Evolutionary conservation across 129 eudicot species (phyloP).

Genomic region (Artemisia tridentata): DNA sequence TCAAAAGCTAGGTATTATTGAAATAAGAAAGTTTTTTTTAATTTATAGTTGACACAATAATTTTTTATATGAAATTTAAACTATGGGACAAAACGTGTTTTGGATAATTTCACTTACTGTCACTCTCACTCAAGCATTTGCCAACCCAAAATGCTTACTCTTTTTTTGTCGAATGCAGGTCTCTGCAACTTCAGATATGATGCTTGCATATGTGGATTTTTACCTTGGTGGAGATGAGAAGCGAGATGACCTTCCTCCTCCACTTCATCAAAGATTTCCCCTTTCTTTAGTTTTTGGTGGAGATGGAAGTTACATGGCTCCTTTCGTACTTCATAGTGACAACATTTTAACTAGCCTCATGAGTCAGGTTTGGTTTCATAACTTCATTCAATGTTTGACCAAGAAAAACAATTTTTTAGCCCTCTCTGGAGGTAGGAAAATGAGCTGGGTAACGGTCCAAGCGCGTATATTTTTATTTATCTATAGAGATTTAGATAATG

Average conservation of each 20-base stretch:
- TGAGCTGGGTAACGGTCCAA: too few species aligned
- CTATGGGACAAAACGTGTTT: background rate
- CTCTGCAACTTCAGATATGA: slow-evolving; percentile 79
- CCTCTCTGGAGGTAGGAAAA: too few species aligned
- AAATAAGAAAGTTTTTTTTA: background rate
- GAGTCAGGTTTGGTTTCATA: slow-evolving; percentile 61
- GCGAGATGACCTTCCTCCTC: slow-evolving; percentile 92
- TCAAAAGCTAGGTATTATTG: background rate
- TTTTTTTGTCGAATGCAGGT: slow-evolving; percentile 41
- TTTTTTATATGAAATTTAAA: background rate
- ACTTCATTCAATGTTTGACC: background rate
- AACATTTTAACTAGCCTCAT: slow-evolving; percentile 78
- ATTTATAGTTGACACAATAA: background rate
- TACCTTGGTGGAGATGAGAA: slow-evolving; percentile 96
- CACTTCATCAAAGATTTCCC: slow-evolving; percentile 75
- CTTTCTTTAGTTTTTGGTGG: slow-evolving; percentile 83
- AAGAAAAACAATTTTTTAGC: background rate
- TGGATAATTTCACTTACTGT: background rate
- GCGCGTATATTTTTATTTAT: too few species aligned
- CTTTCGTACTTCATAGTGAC: slow-evolving; percentile 85
- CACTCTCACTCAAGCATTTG: too few species aligned
- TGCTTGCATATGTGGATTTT: slow-evolving; percentile 92
- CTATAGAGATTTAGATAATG: too few species aligned
- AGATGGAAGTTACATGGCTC: slow-evolving; percentile 93
- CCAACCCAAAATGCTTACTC: too few species aligned